These are phyloP conservation scores for Euphorbia celastroides DNA, from an alignment of 441 rosid species.

Conservation along the genomic window DNA sequence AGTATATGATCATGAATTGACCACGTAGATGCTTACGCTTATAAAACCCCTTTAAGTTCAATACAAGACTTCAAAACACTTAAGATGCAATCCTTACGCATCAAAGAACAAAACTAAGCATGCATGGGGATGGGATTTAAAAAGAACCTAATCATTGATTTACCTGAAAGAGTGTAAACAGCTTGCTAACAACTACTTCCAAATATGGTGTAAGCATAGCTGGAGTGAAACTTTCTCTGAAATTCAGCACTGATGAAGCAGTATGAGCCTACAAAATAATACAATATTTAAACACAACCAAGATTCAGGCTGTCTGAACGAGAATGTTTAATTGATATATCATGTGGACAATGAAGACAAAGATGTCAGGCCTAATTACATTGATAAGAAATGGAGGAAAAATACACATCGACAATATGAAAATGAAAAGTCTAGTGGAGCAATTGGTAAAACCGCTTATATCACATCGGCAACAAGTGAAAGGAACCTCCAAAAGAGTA, in stretches of 20 bases:
- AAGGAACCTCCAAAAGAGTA: not conserved
- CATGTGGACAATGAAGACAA: too few relatives aligned
- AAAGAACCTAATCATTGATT: slow-evolving; percentile 10
- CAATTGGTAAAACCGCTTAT: not conserved
- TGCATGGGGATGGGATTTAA: not conserved
- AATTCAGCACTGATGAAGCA: slow-evolving; percentile 90
- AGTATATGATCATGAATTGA: too few relatives aligned
- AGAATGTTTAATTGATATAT: not conserved
- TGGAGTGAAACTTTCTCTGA: slow-evolving; percentile 89
- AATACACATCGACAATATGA: not conserved
- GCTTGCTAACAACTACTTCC: slow-evolving; percentile 80
- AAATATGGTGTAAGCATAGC: slow-evolving; percentile 73
- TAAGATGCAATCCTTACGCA: not conserved
- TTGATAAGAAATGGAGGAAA: not conserved
- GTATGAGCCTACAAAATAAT: slow-evolving; percentile 82
- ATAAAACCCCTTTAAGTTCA: not conserved
- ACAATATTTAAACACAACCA: not conserved
- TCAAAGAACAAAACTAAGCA: not conserved
- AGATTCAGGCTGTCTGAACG: not conserved
- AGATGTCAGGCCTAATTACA: not conserved
- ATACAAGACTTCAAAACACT: not conserved
- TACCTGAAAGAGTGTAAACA: slow-evolving; percentile 83
- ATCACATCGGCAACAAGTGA: not conserved
- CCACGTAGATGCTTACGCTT: not conserved
- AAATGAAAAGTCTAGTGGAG: not conserved